Base-by-base conservation (phyloP, 1,139 yeast genomes). In the Sporopachydermia cereana region DNA sequence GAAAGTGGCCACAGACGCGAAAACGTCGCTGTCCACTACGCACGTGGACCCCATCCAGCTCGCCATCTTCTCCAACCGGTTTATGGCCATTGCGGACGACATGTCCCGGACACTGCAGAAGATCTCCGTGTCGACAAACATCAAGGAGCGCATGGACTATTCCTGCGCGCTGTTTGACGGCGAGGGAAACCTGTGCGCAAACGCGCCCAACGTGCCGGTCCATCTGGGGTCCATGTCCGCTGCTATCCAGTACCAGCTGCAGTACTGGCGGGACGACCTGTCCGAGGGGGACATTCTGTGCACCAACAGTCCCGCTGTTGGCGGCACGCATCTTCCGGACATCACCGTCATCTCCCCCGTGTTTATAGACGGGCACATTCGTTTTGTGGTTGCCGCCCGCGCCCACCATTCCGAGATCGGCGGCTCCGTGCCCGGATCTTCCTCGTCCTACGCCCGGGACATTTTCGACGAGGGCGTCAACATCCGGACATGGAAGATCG, bases 121-220 rank as follows among this genome's bases (percentile, higher is more conserved):
- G 55, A 76, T 79, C 2, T 71, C 80, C 1, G 77, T 76, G 43
- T 72, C 79, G 21, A 76, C 79, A 23, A 76, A 76, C 50, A 76
- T 76, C 48, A 76, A 76, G 52, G 82, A 76, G 55, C 61, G 82
- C 50, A 63, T 76, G 50, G 82, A 76, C 53, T 76, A 74, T 49
- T 76, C 81, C 2, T 76, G 82, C 64, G 82, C 82, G 5, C 56
- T 76, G 27, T 76, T 76, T 56, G 81, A 75, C 53, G 57, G 60
- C 7, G 63, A 71, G 46, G 82, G 81, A 45, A 76, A 74, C 49
- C 63, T 76, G 50, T 76, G 75, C 43, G 81, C 82, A 1, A 76
- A 76, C 62, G 82, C 82, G 16, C 82, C 82, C 1, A 79, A 76
- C 59, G 74, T 76, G 39, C 82, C 82, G 2, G 78, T 75, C 45